Evolutionary conservation across 345 rosid genomes (phyloP).

Genomic region (Lumnitzera littorea): DNA sequence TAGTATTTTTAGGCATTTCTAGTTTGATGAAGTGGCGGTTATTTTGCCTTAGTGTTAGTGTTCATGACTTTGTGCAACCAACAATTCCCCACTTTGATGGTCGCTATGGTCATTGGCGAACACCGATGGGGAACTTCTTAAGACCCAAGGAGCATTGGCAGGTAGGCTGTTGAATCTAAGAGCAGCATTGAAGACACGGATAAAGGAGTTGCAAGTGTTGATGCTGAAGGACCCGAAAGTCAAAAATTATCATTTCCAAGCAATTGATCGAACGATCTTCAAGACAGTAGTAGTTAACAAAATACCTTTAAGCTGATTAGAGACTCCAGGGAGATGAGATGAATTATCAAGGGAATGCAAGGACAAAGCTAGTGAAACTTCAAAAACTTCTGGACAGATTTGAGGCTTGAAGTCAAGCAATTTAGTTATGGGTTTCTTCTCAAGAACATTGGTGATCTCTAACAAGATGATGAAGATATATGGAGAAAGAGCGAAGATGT

Average conservation of each 20-base stretch:
- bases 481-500: neutral
- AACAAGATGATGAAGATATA: neutral
- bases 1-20: no score
- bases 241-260: neutral
- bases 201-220: neutral
- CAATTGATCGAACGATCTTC: neutral
- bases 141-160: no score
- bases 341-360: neutral
- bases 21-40: no score
- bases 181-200: neutral
- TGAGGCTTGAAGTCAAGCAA: neutral
- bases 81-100: no score
- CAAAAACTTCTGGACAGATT: neutral
- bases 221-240: neutral
- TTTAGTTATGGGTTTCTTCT: neutral
- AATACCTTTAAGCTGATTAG: neutral
- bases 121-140: no score
- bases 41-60: no score
- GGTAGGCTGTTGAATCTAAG: no score
- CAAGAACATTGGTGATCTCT: neutral
- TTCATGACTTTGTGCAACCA: no score
- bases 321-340: neutral
- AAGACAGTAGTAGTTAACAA: no score
- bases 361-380: neutral
- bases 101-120: no score